Percentiles rank a stretch among this genome's conserved stretches.
phyloP scores from a whole-genome alignment of 768 basidiomycete species.

The Boletellus ananas region DNA sequence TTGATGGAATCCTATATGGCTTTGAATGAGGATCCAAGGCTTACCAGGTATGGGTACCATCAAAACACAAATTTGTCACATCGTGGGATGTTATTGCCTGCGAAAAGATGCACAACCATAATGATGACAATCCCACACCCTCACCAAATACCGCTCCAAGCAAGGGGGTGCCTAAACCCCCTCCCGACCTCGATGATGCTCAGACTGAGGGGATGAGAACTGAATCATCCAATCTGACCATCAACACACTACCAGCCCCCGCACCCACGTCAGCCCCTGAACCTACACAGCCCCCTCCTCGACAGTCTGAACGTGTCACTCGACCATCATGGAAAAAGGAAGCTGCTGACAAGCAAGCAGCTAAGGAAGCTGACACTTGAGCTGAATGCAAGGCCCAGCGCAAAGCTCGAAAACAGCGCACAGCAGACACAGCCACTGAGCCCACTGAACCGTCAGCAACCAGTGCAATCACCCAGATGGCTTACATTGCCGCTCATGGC shows the following conservation, averaged over 20 bases:
- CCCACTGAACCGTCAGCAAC: neutral
- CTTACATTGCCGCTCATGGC: neutral
- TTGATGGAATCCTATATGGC: slow-evolving; percentile 1
- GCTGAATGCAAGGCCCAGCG: neutral
- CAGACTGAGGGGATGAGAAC: neutral
- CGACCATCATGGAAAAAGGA: neutral
- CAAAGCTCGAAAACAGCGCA: no score
- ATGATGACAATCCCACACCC: neutral
- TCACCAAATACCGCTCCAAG: no score
- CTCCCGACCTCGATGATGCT: no score
- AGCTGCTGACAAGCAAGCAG: neutral
- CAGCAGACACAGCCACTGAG: neutral
- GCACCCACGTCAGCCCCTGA: no score
- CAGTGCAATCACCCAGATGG: neutral
- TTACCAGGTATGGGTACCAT: slow-evolving; percentile 4
- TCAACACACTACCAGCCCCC: no score
- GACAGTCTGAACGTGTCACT: neutral
- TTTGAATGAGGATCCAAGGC: slow-evolving; percentile 8
- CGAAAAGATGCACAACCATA: no score
- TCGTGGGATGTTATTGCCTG: neutral
- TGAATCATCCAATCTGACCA: neutral
- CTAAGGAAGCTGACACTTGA: no score
- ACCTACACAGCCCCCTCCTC: neutral
- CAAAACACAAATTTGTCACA: slow-evolving; percentile 1
- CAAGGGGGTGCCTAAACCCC: no score